These are phyloP conservation scores for Salix udensis DNA, from an alignment of 345 rosid genomes.

Conservation along the genomic window DNA sequence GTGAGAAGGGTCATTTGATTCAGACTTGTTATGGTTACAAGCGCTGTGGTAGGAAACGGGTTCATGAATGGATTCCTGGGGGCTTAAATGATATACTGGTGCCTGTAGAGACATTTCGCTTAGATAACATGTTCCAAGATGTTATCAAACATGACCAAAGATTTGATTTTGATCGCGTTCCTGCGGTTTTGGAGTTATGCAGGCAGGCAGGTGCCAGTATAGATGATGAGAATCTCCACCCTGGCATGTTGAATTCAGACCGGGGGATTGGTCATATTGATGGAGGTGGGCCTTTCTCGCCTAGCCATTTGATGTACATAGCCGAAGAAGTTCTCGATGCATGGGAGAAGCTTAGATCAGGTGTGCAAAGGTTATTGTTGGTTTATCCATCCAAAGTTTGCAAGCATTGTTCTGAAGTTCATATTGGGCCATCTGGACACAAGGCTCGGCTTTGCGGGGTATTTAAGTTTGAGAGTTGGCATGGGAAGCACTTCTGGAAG, in stretches of 20 bases:
- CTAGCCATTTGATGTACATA: constrained; percentile 36
- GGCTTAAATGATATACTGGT: constrained; percentile 62
- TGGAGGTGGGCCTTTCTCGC: constrained; percentile 36
- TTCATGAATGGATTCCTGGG: constrained; percentile 82
- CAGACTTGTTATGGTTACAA: constrained; percentile 68
- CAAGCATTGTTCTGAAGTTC: constrained; percentile 70
- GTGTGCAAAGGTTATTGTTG: constrained; percentile 52
- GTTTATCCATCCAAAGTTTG: constrained; percentile 77
- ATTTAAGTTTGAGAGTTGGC: constrained; percentile 75
- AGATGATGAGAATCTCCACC: constrained; percentile 21
- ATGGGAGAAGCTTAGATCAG: constrained; percentile 63
- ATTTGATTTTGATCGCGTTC: constrained; percentile 72
- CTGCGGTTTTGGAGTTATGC: constrained; percentile 81
- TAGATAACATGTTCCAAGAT: constrained; percentile 52
- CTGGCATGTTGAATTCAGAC: constrained; percentile 13
- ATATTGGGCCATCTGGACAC: constrained; percentile 81
- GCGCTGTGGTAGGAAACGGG: constrained; percentile 50
- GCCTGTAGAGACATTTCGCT: constrained; percentile 65
- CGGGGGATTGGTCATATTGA: constrained; percentile 18
- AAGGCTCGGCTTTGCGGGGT: constrained; percentile 79
- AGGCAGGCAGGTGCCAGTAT: constrained; percentile 73
- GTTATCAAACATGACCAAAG: constrained; percentile 63
- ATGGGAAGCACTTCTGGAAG: constrained; percentile 72
- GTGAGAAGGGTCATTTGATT: constrained; percentile 82
- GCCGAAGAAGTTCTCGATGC: constrained; percentile 60